Evolutionary conservation across 495 filamentous ascomycete genomes (phyloP).

Genomic region (Xanthoparmelia taractica): DNA sequence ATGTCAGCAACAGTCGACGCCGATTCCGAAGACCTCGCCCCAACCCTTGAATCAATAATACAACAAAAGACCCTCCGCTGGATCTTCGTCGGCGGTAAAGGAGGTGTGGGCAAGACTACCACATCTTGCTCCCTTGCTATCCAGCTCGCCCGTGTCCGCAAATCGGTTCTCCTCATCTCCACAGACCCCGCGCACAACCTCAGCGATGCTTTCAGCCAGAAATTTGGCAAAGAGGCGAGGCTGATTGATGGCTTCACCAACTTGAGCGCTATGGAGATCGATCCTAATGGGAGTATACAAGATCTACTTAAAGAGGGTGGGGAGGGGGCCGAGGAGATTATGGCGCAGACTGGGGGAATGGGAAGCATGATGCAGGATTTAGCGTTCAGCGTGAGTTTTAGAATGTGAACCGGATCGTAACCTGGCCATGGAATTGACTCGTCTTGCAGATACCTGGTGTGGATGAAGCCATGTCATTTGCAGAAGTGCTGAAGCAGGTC

Average conservation of each 20-base stretch:
- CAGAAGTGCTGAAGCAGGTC: constrained; percentile 97
- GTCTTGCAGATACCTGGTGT: constrained; percentile 80
- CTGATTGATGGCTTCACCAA: constrained; percentile 88
- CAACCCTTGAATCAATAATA: constrained; percentile 87
- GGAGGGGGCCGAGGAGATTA: constrained; percentile 61
- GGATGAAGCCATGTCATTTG: constrained; percentile 99
- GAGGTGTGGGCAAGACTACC: constrained; percentile 98
- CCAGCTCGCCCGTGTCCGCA: constrained; percentile 92
- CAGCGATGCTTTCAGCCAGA: constrained; percentile 95
- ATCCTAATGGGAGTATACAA: constrained; percentile 96
- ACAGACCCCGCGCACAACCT: constrained; percentile 98
- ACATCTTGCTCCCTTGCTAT: constrained; percentile 97
- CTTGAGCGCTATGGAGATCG: constrained; percentile 98
- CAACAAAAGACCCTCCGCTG: constrained; percentile 91
- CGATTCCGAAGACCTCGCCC: constrained; percentile 74
- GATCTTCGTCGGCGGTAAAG: constrained; percentile 99
- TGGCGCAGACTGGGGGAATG: constrained; percentile 55
- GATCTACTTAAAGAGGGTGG: constrained; percentile 79
- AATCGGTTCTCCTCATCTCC: constrained; percentile 92
- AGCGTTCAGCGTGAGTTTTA: constrained; percentile 54
- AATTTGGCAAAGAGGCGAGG: constrained; percentile 97
- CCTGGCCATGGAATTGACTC: constrained; percentile 6
- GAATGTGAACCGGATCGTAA: not conserved
- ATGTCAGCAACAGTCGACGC: constrained; percentile 62
- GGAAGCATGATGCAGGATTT: constrained; percentile 70